phyloP scores from a whole-genome alignment of 441 rosid genomes.

The Cnidoscolus chayamansa region DNA sequence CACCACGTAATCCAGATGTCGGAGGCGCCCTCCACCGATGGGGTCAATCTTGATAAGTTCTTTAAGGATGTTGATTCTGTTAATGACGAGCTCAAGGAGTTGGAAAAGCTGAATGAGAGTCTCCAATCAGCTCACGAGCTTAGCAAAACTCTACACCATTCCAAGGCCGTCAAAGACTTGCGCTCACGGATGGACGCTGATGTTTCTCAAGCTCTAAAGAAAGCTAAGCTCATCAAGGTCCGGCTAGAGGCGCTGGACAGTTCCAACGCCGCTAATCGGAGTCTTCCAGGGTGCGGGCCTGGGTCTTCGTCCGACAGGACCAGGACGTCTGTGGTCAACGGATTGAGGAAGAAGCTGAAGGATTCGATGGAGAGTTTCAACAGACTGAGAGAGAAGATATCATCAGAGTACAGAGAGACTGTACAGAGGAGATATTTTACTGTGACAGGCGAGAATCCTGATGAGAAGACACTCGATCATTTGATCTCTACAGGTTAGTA shows the following conservation, averaged over 20 bases:
- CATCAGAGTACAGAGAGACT: conserved; percentile 75
- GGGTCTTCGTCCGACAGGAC: conserved; percentile 86
- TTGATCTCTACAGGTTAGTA: conserved; percentile 78
- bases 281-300: conserved; percentile 70
- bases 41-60: conserved; percentile 71
- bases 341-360: conserved; percentile 78
- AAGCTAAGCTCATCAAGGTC: conserved; percentile 69
- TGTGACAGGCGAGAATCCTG: conserved; percentile 84
- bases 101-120: conserved; percentile 49
- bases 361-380: conserved; percentile 70
- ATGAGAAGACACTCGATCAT: conserved; percentile 63
- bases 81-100: conserved; percentile 61
- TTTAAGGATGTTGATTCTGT: conserved; percentile 65
- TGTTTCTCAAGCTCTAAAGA: conserved; percentile 60
- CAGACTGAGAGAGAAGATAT: conserved; percentile 56
- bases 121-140: conserved; percentile 70
- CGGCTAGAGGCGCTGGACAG: conserved; percentile 76
- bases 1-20: conserved; percentile 50
- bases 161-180: conserved; percentile 59
- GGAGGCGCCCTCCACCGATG: conserved; percentile 31
- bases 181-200: conserved; percentile 78
- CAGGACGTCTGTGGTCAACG: conserved; percentile 70
- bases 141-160: conserved; percentile 73
- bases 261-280: conserved; percentile 63
- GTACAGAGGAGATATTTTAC: conserved; percentile 75